Evolutionary conservation across 2,329 filamentous ascomycete genomes (phyloP).

Genomic region (Xylaria sp.): DNA sequence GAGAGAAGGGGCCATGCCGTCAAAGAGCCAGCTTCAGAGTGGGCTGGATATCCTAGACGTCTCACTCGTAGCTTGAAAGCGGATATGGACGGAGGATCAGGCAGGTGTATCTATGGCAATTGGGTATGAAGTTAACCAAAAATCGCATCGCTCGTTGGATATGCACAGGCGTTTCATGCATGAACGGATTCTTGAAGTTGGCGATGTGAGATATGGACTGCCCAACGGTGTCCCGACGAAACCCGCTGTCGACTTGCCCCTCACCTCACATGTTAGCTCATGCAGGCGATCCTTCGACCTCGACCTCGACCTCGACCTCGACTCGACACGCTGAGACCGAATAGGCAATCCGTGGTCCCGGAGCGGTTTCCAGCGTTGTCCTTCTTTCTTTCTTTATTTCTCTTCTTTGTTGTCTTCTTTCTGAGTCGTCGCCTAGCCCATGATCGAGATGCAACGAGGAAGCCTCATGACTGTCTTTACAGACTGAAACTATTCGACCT

Average conservation of each 20-base stretch:
- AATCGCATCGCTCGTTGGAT: background rate
- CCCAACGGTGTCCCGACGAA: too few relatives aligned
- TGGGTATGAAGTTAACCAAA: background rate
- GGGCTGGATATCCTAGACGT: constrained; percentile 48
- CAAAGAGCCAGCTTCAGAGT: constrained; percentile 67
- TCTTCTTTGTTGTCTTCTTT: background rate
- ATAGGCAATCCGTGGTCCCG: background rate
- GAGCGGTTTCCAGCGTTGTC: background rate
- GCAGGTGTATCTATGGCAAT: background rate
- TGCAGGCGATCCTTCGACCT: too few relatives aligned
- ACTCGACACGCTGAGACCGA: background rate
- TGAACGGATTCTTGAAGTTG: too few relatives aligned
- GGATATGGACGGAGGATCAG: background rate
- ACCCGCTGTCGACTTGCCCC: too few relatives aligned
- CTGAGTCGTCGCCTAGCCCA: background rate
- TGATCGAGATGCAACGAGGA: background rate
- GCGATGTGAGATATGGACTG: too few relatives aligned
- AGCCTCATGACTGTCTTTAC: background rate
- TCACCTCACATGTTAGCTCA: too few relatives aligned
- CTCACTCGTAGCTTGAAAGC: constrained; percentile 23
- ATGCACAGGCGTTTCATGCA: background rate
- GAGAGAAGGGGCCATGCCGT: constrained; percentile 73
- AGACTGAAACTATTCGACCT: background rate
- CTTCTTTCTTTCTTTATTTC: background rate
- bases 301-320: background rate